A percentile compares a stretch with the other conserved stretches of the same genome.
These are phyloP conservation scores for Panicum hallii DNA, from an alignment of 202 grass and related monocot genomes.

Conservation along the genomic window DNA sequence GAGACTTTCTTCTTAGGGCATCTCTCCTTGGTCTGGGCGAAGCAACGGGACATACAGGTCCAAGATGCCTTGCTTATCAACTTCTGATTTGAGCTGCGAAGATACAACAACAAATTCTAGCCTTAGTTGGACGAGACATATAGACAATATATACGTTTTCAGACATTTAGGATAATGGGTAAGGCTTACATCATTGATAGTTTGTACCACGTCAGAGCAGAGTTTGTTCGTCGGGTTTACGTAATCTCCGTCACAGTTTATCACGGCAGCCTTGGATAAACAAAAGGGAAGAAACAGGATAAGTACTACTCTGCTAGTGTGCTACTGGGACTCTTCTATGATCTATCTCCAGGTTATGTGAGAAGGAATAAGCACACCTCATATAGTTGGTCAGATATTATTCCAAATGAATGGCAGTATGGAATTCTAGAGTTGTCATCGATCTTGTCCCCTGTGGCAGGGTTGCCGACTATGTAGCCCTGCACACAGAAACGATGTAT, in stretches of 20 bases:
- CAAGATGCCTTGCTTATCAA: slow-evolving; percentile 31
- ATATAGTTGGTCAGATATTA: slow-evolving; percentile 68
- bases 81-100: slow-evolving; percentile 48
- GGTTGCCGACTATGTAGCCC: slow-evolving; percentile 69
- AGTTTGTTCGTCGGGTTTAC: not conserved
- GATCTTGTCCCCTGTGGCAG: slow-evolving; percentile 27
- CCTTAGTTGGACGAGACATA: not conserved
- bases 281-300: not conserved
- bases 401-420: slow-evolving; percentile 54
- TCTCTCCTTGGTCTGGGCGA: not conserved
- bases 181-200: slow-evolving; percentile 38
- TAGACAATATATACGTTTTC: not conserved
- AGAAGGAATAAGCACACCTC: slow-evolving; percentile 11
- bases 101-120: not conserved
- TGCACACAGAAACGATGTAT: not conserved
- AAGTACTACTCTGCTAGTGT: not conserved
- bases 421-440: slow-evolving; percentile 36
- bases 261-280: not conserved
- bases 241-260: slow-evolving; percentile 44
- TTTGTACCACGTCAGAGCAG: slow-evolving; percentile 28
- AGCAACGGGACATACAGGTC: slow-evolving; percentile 29
- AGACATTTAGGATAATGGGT: not conserved
- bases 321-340: not conserved
- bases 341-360: not conserved
- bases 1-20: not conserved